Evolutionary conservation across 1,284 basidiomycete genomes (phyloP).

Genomic region (Ganoderma lucidum): DNA sequence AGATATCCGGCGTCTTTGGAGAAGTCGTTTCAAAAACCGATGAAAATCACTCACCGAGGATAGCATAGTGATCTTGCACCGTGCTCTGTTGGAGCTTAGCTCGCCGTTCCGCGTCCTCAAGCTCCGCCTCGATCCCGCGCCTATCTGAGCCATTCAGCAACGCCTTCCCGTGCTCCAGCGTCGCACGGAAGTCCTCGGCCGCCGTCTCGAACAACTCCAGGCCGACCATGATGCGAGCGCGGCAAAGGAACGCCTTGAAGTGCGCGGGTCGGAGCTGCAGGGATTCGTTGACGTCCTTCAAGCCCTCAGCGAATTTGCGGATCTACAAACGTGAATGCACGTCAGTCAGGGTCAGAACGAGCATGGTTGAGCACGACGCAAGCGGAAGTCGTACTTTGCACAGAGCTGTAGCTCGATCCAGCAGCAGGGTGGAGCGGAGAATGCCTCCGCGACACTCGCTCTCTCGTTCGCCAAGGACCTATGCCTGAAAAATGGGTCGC

Average conservation of each 20-base stretch:
- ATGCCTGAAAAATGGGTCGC: constrained; percentile 17
- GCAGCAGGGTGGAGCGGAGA: constrained; percentile 26
- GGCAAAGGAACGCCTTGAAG: constrained; percentile 18
- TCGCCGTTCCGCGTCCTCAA: constrained; percentile 1
- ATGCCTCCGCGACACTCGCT: constrained; percentile 29
- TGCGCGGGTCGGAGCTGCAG: constrained; percentile 20
- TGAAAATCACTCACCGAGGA: constrained; percentile 19
- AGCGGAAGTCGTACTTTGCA: constrained; percentile 23
- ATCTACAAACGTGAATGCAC: constrained; percentile 11
- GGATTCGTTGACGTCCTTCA: constrained; percentile 25
- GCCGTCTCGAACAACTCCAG: constrained; percentile 30
- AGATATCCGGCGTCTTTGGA: background rate
- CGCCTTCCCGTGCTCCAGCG: constrained; percentile 9
- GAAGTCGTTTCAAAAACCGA: background rate
- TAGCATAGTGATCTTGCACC: constrained; percentile 26
- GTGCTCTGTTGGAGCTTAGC: constrained; percentile 12
- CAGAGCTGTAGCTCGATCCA: constrained; percentile 21
- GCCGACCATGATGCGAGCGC: constrained; percentile 26
- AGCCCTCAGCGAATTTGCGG: constrained; percentile 16
- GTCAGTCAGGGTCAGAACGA: background rate
- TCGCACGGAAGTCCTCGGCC: constrained; percentile 22
- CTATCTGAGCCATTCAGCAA: background rate
- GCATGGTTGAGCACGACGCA: background rate
- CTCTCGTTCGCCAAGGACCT: constrained; percentile 12
- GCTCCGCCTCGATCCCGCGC: constrained; percentile 8